These are phyloP conservation scores for Cyberlindnera xylosilytica DNA, from an alignment of 805 yeast species.

Conservation along the genomic window DNA sequence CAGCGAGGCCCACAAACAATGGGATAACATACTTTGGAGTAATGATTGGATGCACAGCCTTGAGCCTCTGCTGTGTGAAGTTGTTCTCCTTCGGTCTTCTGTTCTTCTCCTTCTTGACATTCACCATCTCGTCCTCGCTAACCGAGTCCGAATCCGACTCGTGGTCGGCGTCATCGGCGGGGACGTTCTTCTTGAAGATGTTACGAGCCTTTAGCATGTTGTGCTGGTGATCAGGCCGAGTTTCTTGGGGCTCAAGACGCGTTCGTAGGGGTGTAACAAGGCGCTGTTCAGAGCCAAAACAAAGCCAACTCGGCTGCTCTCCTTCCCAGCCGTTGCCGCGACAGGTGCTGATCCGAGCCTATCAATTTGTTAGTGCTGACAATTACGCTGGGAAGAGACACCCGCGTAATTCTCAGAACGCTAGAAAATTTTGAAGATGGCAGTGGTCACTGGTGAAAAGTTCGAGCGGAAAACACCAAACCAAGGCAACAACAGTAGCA, in stretches of 20 bases:
- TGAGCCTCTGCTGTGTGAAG: conserved; percentile 64
- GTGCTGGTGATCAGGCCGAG: not conserved
- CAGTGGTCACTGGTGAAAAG: conserved; percentile 1
- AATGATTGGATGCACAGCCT: conserved; percentile 71
- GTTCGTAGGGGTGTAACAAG: not conserved
- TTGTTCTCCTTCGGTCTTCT: conserved; percentile 72
- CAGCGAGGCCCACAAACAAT: conserved; percentile 65
- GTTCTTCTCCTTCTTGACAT: conserved; percentile 40
- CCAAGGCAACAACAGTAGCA: not conserved
- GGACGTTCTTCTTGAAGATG: conserved; percentile 22
- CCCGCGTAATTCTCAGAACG: conserved; percentile 12
- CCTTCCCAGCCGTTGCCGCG: conserved; percentile 1
- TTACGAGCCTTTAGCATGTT: conserved; percentile 23
- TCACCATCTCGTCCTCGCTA: conserved; percentile 41
- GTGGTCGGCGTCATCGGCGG: conserved; percentile 11
- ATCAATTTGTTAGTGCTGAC: conserved; percentile 10
- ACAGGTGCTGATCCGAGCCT: not conserved
- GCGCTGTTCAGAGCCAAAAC: not conserved
- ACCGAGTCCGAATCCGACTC: conserved; percentile 41
- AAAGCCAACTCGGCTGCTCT: not conserved
- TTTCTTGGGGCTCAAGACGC: not conserved
- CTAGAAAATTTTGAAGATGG: not conserved
- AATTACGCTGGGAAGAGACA: conserved; percentile 2
- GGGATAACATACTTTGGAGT: conserved; percentile 91
- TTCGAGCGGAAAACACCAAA: not conserved